Percentiles rank a stretch among this genome's conserved stretches.
Conservation (phyloP, 495 filamentous ascomycete genomes). For the Talaromyces trachyspermus region DNA sequence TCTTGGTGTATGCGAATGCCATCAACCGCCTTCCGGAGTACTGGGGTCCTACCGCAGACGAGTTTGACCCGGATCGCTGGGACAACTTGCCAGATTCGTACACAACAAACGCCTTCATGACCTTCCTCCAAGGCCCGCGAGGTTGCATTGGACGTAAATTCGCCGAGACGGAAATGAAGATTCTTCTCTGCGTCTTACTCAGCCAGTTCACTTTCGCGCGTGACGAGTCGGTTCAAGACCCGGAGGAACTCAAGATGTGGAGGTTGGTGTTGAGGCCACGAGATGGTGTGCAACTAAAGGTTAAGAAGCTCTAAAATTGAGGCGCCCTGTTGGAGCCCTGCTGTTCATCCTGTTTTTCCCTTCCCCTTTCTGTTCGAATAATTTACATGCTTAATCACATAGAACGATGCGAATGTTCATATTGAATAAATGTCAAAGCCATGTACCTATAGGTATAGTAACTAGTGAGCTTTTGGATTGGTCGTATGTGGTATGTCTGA, state of each 20-base stretch:
- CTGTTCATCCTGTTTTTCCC: not conserved
- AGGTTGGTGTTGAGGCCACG: constrained; percentile 42
- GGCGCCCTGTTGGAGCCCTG: not conserved
- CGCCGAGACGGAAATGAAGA: constrained; percentile 23
- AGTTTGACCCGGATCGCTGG: constrained; percentile 24
- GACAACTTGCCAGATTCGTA: constrained; percentile 14
- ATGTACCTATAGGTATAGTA: no score
- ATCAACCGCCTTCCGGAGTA: constrained; percentile 35
- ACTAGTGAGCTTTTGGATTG: no score
- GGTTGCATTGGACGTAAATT: constrained; percentile 22
- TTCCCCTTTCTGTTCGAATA: not conserved
- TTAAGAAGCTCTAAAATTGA: constrained; percentile 12
- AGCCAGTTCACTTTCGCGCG: constrained; percentile 20
- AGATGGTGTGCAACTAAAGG: constrained; percentile 39
- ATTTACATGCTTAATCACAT: no score
- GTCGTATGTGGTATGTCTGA: no score
- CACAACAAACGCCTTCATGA: constrained; percentile 18
- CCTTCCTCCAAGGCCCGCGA: constrained; percentile 20
- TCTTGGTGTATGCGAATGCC: constrained; percentile 18
- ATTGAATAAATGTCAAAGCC: no score
- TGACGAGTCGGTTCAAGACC: constrained; percentile 31
- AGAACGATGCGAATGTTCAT: no score
- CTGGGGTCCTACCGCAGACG: constrained; percentile 42
- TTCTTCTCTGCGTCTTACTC: constrained; percentile 18
- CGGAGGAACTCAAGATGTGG: constrained; percentile 50